phyloP scores from a whole-genome alignment of 2,329 filamentous ascomycete species.

The Ophiocordyceps polyrhachis-furcata region DNA sequence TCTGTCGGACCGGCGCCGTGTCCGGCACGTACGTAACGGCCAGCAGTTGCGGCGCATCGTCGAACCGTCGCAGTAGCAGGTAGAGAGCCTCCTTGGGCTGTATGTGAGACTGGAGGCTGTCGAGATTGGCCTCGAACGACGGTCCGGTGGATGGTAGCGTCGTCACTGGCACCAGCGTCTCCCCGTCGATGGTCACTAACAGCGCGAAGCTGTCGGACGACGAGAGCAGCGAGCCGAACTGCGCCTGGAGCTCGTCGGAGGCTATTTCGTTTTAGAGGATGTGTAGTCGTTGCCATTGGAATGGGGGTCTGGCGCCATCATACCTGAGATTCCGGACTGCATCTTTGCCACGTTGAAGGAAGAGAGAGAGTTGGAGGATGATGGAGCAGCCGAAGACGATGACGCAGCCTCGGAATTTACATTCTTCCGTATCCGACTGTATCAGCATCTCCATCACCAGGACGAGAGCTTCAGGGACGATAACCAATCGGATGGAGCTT shows the following conservation, averaged over 20 bases:
- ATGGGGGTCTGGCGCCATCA: background rate
- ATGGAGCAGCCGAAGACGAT: background rate
- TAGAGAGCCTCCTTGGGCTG: conserved; percentile 51
- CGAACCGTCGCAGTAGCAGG: conserved; percentile 52
- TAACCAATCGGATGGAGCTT: no score
- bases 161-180: conserved; percentile 44
- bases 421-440: no score
- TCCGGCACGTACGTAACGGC: conserved; percentile 68
- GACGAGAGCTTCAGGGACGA: no score
- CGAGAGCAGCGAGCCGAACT: conserved; percentile 52
- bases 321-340: conserved; percentile 67
- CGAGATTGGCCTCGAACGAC: conserved; percentile 46
- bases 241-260: conserved; percentile 55
- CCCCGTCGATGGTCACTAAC: conserved; percentile 49
- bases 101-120: conserved; percentile 42
- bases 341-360: conserved; percentile 20
- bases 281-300: background rate
- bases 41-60: conserved; percentile 37
- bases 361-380: background rate
- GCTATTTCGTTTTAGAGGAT: conserved; percentile 23
- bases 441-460: no score
- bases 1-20: conserved; percentile 59
- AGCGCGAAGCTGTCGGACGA: conserved; percentile 47
- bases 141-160: conserved; percentile 30
- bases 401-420: no score